Conservation (phyloP, 2,329 filamentous ascomycete species). For the Lecanosticta acicola region DNA sequence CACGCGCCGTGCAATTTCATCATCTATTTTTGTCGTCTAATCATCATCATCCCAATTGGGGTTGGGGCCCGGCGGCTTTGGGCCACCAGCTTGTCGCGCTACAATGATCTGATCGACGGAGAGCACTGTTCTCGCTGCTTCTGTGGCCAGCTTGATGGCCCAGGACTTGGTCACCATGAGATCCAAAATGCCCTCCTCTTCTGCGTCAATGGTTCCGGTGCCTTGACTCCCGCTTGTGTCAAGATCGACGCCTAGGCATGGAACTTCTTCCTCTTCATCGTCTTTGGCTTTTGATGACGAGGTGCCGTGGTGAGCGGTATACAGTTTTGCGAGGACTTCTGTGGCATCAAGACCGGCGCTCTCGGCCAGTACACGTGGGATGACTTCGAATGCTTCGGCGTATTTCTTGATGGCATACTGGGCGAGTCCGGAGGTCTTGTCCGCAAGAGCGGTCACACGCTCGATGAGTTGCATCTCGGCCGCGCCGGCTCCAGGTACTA, state of each 20-base stretch:
- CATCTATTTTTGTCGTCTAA: constrained; percentile 1
- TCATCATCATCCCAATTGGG: constrained; percentile 66
- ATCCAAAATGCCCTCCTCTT: constrained; percentile 84
- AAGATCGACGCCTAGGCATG: constrained; percentile 89
- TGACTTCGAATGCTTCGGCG: constrained; percentile 94
- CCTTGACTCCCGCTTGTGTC: constrained; percentile 80
- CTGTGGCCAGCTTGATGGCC: constrained; percentile 95
- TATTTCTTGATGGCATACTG: constrained; percentile 98
- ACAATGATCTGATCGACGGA: constrained; percentile 99
- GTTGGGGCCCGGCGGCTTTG: constrained; percentile 93
- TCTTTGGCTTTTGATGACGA: constrained; percentile 15
- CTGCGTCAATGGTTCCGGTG: constrained; percentile 80
- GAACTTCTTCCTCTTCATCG: constrained; percentile 63
- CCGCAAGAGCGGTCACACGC: constrained; percentile 81
- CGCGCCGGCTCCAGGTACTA: constrained; percentile 90
- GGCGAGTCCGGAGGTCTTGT: constrained; percentile 84
- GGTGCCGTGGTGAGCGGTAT: constrained; percentile 65
- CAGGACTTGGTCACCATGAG: constrained; percentile 87
- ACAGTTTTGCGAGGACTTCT: constrained; percentile 87
- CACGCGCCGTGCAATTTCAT: too few relatives aligned
- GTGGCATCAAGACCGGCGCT: constrained; percentile 94
- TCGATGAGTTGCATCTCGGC: constrained; percentile 92
- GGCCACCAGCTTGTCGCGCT: constrained; percentile 90
- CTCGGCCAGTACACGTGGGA: constrained; percentile 88
- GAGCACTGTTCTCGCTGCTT: constrained; percentile 86